Evolutionary conservation across 495 filamentous ascomycete genomes (phyloP), one percentile per base, ranked within the genome.

Genomic region (Neurospora sp.): DNA sequence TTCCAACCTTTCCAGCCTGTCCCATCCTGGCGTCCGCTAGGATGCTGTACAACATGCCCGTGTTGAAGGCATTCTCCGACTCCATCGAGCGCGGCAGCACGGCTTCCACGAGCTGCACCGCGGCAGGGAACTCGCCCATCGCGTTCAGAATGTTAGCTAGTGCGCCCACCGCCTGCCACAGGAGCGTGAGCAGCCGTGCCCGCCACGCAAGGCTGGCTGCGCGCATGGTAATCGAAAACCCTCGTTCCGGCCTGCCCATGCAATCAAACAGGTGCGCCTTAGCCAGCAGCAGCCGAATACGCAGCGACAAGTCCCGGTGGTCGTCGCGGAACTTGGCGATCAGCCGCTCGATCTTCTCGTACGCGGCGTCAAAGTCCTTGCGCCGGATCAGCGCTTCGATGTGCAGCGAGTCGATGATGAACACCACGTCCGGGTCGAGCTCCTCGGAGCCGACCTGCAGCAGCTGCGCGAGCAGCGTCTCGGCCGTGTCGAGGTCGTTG

Each of bases 1-100:
- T 61, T 44, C 76, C 76, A 76, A 80, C 74, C 46, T 84, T 79
- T 1, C 92, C 91, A 0, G 93, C 95, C 76, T 93, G 82, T 0
- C 95, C 95, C 86, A 97, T 91, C 75, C 92, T 87, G 0, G 92
- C 91, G 78, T 98, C 94, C 5, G 91, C 93, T 10, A 97, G 85
- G n/a, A 89, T 80, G 22, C 89, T 89, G 80, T 93, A 96, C 40
- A 93, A 85, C 69, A 86, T 85, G 4, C 88, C 94, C 12, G 86
- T 85, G 27, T 94, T 82, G 20, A 83, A 83, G 14, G 87, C 85
- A 70, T 93, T 88, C 72, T 91, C 91, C 41, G 89, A 88, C 80
- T 97, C 93, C 11, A 96, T 84, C 5, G 92, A 87, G 76, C 94
- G 91, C n/a, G 95, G 94, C 77, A 97, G 86, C 22, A 94, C 86